Base-by-base conservation (phyloP, 2,329 filamentous ascomycete species). In the Ophiostoma sp. region DNA sequence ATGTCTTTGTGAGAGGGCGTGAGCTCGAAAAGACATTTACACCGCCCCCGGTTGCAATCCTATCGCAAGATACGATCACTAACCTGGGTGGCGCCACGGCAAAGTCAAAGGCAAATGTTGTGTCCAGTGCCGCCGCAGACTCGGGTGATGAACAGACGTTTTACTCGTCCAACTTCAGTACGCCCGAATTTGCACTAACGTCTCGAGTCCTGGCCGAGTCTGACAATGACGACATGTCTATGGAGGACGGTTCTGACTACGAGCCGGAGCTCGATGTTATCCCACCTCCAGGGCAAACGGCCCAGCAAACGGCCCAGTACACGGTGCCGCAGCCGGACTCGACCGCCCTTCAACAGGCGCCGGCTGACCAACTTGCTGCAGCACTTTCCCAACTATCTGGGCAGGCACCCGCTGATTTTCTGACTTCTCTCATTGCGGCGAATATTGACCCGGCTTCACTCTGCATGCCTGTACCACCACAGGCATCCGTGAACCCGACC, bases 111-210 rank as follows among this genome's bases (percentile, higher is more conserved):
- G 55, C 39, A 22, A 33, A 61, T 31, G 52, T n/a, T 15, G 45
- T 31, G 15, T 61, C 71, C 9, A 63, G 63, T 59, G 75, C 74
- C 77, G 83, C 88, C 79, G 92, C 87, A 87, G 93, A 95, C 82
- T 96, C 93, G 48, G 93, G 94, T 84, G 94, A 98, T 83, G 92
- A 97, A 81, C 94, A 97, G 80, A 96, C 94, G 55, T 97, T 97
- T 82, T 98, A 98, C 85, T 98, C 95, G 77, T 98, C 95, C 83
- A 93, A 92, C 84, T 91, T 95, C 85, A 93, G 95, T 81, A 97
- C 94, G 76, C 88, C 89, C 74, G 86, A 89, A 72, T 86, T 85
- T 39, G 84, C 83, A 69, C 82, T 84, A 74, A 83, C 84, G 52
- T 83, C 85, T 36, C 84, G 83, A 73, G 78, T 84, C 83, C 88